Evolutionary conservation across 805 yeast species (phyloP).

Genomic region (Kregervanrija fluxuum): DNA sequence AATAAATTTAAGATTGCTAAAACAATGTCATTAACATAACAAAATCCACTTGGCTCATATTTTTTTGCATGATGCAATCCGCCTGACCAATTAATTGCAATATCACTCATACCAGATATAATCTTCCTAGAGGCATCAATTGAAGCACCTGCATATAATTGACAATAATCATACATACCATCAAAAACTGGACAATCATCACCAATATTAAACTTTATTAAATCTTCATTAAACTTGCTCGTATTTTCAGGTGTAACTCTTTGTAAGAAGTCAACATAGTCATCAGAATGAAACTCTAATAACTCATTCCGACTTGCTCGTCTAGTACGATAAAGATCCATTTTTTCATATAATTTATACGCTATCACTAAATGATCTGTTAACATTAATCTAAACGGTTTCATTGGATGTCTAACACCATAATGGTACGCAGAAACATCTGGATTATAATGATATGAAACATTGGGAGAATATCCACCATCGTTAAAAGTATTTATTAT

Average conservation of each 20-base stretch:
- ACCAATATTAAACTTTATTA: constrained; percentile 78
- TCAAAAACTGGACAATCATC: constrained; percentile 95
- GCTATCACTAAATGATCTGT: constrained; percentile 87
- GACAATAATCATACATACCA: constrained; percentile 86
- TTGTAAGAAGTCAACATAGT: constrained; percentile 71
- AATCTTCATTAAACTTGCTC: constrained; percentile 46
- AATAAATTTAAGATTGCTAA: constrained; percentile 77
- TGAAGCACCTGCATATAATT: constrained; percentile 88
- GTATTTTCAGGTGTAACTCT: constrained; percentile 71
- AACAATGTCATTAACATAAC: constrained; percentile 92
- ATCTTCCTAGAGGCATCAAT: constrained; percentile 87
- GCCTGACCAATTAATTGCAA: constrained; percentile 95
- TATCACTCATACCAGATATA: constrained; percentile 80
- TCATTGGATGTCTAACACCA: constrained; percentile 97
- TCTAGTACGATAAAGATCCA: constrained; percentile 85
- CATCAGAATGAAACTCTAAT: constrained; percentile 76
- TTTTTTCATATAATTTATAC: constrained; percentile 77
- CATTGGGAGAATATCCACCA: constrained; percentile 45
- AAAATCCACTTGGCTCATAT: constrained; percentile 89
- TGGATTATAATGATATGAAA: constrained; percentile 84
- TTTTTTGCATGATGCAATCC: constrained; percentile 97
- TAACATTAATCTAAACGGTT: constrained; percentile 87
- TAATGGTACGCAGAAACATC: constrained; percentile 77
- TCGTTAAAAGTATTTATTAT: constrained; percentile 31
- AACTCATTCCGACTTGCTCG: constrained; percentile 78